These are phyloP conservation scores for Eleusine indica DNA, from an alignment of 176 grass and related monocot species.

Conservation along the genomic window DNA sequence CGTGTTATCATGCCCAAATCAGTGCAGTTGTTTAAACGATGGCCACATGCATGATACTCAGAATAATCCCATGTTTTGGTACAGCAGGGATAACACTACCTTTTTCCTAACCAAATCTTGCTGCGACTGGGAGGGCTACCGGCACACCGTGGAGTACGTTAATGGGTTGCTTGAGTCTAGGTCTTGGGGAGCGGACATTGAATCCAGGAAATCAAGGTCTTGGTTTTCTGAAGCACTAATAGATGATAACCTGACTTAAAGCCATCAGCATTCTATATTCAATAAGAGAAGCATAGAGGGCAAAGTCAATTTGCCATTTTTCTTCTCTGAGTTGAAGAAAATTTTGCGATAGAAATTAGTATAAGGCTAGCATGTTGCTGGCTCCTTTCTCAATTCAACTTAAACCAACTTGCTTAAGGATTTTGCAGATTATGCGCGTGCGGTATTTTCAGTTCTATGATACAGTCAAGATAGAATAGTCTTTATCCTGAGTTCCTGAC, in stretches of 20 bases:
- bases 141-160: neutral
- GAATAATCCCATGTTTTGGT: constrained; percentile 39
- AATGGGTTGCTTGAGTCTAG: constrained; percentile 32
- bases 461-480: neutral
- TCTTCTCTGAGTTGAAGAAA: neutral
- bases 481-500: too few relatives aligned
- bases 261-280: neutral
- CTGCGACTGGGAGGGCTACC: neutral
- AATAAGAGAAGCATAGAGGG: neutral
- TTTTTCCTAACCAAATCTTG: neutral
- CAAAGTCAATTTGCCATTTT: neutral
- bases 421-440: neutral
- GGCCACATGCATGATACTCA: constrained; percentile 37
- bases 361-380: neutral
- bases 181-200: constrained; percentile 9
- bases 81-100: constrained; percentile 17
- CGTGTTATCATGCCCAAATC: constrained; percentile 11
- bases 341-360: neutral
- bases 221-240: neutral
- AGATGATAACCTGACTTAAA: neutral
- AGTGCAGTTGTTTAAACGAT: constrained; percentile 32
- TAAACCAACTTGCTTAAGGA: neutral
- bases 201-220: neutral
- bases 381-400: neutral
- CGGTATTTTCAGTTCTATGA: neutral